Evolutionary conservation across 2,329 filamentous ascomycete genomes (phyloP).

Genomic region (Aulographum hederae): DNA sequence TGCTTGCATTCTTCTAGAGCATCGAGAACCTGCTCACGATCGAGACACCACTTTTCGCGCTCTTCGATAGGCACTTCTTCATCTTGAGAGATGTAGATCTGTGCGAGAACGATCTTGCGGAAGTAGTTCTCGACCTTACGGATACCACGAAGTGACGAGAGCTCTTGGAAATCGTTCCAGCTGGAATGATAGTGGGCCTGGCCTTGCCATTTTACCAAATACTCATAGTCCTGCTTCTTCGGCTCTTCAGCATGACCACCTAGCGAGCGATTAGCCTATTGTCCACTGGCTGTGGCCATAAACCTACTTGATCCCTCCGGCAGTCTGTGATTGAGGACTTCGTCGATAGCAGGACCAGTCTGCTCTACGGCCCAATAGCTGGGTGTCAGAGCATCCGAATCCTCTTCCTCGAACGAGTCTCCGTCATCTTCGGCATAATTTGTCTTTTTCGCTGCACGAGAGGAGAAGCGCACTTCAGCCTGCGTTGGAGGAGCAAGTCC

Average conservation of each 20-base stretch:
- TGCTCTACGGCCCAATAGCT: slow-evolving; percentile 49
- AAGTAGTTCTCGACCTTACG: slow-evolving; percentile 93
- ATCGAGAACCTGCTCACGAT: slow-evolving; percentile 79
- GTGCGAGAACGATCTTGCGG: slow-evolving; percentile 66
- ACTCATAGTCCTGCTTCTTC: slow-evolving; percentile 69
- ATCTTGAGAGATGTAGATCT: slow-evolving; percentile 44
- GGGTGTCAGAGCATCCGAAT: slow-evolving; percentile 37
- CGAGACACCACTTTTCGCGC: slow-evolving; percentile 85
- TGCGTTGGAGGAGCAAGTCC: slow-evolving; percentile 43
- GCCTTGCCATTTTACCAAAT: slow-evolving; percentile 87
- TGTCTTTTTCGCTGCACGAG: slow-evolving; percentile 59
- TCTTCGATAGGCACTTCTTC: slow-evolving; percentile 65
- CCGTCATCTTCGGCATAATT: slow-evolving; percentile 47
- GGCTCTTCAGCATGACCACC: slow-evolving; percentile 19
- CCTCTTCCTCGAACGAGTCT: slow-evolving; percentile 28
- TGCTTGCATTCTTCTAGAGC: slow-evolving; percentile 78
- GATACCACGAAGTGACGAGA: slow-evolving; percentile 51
- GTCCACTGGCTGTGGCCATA: background rate
- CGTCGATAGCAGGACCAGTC: slow-evolving; percentile 70
- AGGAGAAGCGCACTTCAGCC: slow-evolving; percentile 81
- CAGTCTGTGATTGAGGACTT: slow-evolving; percentile 70
- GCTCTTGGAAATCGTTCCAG: slow-evolving; percentile 67
- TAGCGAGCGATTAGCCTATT: slow-evolving; percentile 9
- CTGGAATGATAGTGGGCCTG: slow-evolving; percentile 91
- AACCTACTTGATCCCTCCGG: slow-evolving; percentile 35